A percentile compares a stretch with the other conserved stretches of the same genome.
phyloP scores from a whole-genome alignment of 2,329 filamentous ascomycete genomes.

The Lachnellula occidentalis region DNA sequence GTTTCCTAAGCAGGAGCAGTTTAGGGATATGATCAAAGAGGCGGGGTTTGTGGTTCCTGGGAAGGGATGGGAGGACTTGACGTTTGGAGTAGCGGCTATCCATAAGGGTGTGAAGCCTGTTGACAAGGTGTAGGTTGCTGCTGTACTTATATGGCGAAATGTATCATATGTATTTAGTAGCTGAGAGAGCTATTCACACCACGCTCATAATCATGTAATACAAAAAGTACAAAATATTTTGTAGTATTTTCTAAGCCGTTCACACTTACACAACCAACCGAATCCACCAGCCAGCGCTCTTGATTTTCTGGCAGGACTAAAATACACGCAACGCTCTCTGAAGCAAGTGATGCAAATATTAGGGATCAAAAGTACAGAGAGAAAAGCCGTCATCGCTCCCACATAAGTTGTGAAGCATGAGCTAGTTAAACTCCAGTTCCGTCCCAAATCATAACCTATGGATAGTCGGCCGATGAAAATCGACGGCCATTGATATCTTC shows the following conservation, averaged over 20 bases:
- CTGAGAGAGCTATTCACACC: background rate
- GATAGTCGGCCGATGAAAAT: slow-evolving; percentile 23
- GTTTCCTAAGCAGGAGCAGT: slow-evolving; percentile 83
- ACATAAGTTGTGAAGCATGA: slow-evolving; percentile 27
- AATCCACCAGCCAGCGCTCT: slow-evolving; percentile 22
- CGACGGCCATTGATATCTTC: slow-evolving; percentile 24
- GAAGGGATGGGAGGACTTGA: slow-evolving; percentile 82
- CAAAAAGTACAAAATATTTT: slow-evolving; percentile 21
- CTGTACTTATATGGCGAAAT: background rate
- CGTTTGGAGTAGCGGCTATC: slow-evolving; percentile 87
- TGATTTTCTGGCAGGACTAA: slow-evolving; percentile 26
- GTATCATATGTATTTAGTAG: slow-evolving; percentile 9
- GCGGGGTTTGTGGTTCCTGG: slow-evolving; percentile 84
- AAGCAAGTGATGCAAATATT: slow-evolving; percentile 26
- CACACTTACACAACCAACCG: slow-evolving; percentile 8
- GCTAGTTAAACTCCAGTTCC: slow-evolving; percentile 31
- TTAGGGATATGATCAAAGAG: slow-evolving; percentile 73
- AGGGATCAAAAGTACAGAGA: slow-evolving; percentile 31
- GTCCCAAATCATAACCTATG: slow-evolving; percentile 28
- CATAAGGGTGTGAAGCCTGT: slow-evolving; percentile 89
- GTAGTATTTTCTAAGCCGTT: slow-evolving; percentile 29
- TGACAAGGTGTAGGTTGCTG: slow-evolving; percentile 11
- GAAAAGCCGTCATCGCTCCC: slow-evolving; percentile 31
- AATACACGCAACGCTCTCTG: slow-evolving; percentile 33
- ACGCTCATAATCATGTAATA: background rate